Evolutionary conservation across 2,329 filamentous ascomycete genomes (phyloP), one percentile per base, ranked within the genome.

Genomic region (Trichoderma endophyticum): DNA sequence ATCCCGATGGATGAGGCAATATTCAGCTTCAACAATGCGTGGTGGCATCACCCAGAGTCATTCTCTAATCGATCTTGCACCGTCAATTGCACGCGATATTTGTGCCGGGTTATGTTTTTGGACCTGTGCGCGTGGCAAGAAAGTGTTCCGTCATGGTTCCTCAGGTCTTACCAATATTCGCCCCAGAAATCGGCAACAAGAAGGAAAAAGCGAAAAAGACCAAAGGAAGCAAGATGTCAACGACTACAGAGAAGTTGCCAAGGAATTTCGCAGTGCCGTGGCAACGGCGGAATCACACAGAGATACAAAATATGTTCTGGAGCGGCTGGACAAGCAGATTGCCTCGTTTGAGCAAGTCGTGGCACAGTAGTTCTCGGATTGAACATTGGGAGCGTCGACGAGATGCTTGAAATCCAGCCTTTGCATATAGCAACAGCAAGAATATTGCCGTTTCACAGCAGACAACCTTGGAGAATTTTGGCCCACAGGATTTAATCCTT

Each of bases 251-350:
- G 21, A 34, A 12, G n/a, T 14, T 34, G 54, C 56, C 36, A 59
- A 32, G 26, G n/a, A 61, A 34, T 48, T 69, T 24, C 54, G 56
- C 43, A 48, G n/a, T 26, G 56, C 65, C 1, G 65, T 69, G 14
- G 65, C 65, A 18, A 69, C 56, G n/a, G 65, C 65, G 4, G 51
- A 26, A 59, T 69, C 65, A 36, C 65, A 69, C 36, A 69, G 65
- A 32, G 65, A 69, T 39, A 69, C 65, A 8, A 5, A 51, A 34
- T 11, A 34, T 48, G 36, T 69, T 28, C 14, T 69, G 34, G 26
- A 69, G 26, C 65, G 56, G 28, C 56, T 69, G 21, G 65, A 69
- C 36, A 32, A 51, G 51, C 56, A 69, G 36, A 61, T 51, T 69
- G 36, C 36, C 28, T 69, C 54, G 56, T 60, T 69, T 60, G 56